Evolutionary conservation across 1,139 yeast genomes (phyloP).

Genomic region (Arxiozyma telluris): DNA sequence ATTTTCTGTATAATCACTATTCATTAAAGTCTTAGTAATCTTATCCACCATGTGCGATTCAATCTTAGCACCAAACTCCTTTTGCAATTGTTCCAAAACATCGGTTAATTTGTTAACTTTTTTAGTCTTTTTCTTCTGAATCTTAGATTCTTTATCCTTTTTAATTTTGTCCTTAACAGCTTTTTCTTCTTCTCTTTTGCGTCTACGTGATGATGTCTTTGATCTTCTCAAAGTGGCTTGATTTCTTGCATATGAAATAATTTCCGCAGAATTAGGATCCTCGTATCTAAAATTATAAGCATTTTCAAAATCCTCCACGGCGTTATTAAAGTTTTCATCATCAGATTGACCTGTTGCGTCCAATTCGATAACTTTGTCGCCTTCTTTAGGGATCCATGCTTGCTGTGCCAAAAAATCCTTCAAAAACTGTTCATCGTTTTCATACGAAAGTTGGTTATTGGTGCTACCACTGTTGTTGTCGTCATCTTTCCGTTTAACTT

Average conservation of each 20-base stretch:
- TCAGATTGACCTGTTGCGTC: conserved; percentile 38
- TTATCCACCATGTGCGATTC: conserved; percentile 49
- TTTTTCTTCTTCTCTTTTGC: conserved; percentile 66
- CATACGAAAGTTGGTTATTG: conserved; percentile 51
- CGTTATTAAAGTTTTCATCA: conserved; percentile 84
- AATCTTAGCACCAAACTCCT: conserved; percentile 74
- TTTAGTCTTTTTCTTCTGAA: conserved; percentile 63
- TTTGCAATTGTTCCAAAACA: conserved; percentile 64
- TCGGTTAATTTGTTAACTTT: conserved; percentile 74
- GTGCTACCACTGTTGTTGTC: conserved; percentile 18
- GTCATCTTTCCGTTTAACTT: conserved; percentile 27
- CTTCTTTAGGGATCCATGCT: conserved; percentile 78
- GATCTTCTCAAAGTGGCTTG: conserved; percentile 88
- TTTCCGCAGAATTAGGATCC: conserved; percentile 83
- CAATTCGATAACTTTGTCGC: conserved; percentile 46
- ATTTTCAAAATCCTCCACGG: conserved; percentile 81
- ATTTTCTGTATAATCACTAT: conserved; percentile 81
- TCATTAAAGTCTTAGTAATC: conserved; percentile 65
- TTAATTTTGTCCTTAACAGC: conserved; percentile 47
- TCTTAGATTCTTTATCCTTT: conserved; percentile 47
- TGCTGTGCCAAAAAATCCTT: conserved; percentile 61
- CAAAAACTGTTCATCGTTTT: conserved; percentile 55
- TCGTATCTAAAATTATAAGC: conserved; percentile 94
- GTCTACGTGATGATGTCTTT: conserved; percentile 64
- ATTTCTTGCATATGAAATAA: conserved; percentile 92